Percentiles rank a stretch among this genome's conserved stretches.
phyloP scores from a whole-genome alignment of 257 asterid genomes.

The Echites panduratus region DNA sequence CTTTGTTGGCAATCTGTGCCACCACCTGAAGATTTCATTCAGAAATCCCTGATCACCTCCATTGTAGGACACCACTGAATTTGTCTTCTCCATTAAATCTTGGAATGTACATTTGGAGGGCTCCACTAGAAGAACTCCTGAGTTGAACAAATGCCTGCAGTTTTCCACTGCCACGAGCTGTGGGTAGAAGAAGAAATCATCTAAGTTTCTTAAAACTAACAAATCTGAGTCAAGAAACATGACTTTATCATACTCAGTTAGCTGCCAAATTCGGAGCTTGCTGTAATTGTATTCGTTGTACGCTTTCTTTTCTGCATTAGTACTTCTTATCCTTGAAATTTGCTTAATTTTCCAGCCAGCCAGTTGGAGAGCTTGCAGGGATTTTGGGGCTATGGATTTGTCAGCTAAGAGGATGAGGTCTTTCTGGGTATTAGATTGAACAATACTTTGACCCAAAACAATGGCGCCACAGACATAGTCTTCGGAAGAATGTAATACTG shows the following conservation, averaged over 20 bases:
- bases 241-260: constrained; percentile 47
- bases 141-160: constrained; percentile 47
- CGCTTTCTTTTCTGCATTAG: constrained; percentile 32
- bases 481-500: constrained; percentile 69
- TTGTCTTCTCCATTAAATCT: constrained; percentile 42
- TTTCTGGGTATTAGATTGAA: constrained; percentile 44
- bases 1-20: constrained; percentile 60
- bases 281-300: constrained; percentile 82
- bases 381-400: constrained; percentile 33
- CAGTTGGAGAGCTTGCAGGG: constrained; percentile 34
- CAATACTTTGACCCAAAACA: constrained; percentile 64
- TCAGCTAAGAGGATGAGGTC: constrained; percentile 68
- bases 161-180: constrained; percentile 45
- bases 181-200: constrained; percentile 46
- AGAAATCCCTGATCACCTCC: constrained; percentile 81
- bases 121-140: constrained; percentile 66
- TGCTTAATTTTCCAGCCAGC: constrained; percentile 65
- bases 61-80: constrained; percentile 46
- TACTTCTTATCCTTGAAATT: constrained; percentile 48
- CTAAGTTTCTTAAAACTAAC: constrained; percentile 41
- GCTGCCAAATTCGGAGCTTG: constrained; percentile 76
- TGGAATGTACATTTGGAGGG: constrained; percentile 58
- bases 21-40: constrained; percentile 70
- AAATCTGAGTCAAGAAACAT: constrained; percentile 74
- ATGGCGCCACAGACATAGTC: constrained; percentile 81